Percentiles rank a stretch among this genome's conserved stretches.
Conservation (phyloP, 225 moss, liverwort and hornwort species). For the Thuidium tamariscinum region DNA sequence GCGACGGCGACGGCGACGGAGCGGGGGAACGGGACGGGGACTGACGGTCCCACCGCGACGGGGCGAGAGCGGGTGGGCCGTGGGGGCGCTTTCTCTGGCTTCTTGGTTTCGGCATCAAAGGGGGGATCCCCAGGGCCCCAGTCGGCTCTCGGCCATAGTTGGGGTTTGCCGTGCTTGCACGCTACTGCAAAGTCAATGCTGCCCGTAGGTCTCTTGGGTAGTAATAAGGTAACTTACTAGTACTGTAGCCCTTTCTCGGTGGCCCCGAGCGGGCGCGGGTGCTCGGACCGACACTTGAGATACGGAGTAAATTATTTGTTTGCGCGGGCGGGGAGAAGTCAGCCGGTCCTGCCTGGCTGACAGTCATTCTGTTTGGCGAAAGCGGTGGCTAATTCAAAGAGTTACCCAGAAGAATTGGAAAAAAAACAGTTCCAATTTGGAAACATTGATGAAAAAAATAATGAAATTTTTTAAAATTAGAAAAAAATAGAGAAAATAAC, state of each 20-base stretch:
- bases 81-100: background rate
- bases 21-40: too few relatives aligned
- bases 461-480: too few relatives aligned
- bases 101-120: background rate
- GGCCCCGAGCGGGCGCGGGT: background rate
- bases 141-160: background rate
- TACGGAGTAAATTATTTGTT: too few relatives aligned
- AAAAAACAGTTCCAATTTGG: fast-evolving
- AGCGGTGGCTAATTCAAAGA: too few relatives aligned
- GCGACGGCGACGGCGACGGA: background rate
- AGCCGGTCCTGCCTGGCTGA: background rate
- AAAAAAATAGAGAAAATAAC: too few relatives aligned
- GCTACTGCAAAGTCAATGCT: background rate
- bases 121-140: background rate
- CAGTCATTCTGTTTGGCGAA: background rate
- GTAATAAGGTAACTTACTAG: too few relatives aligned
- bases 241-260: background rate
- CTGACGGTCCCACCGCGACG: background rate
- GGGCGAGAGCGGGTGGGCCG: background rate
- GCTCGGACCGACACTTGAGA: background rate
- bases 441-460: too few relatives aligned
- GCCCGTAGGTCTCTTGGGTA: background rate
- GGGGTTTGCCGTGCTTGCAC: background rate
- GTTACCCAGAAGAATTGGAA: background rate
- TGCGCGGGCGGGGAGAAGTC: background rate